These are phyloP conservation scores for Curvularia eragrostidis DNA, from an alignment of 2,329 filamentous ascomycete genomes.

Conservation along the genomic window DNA sequence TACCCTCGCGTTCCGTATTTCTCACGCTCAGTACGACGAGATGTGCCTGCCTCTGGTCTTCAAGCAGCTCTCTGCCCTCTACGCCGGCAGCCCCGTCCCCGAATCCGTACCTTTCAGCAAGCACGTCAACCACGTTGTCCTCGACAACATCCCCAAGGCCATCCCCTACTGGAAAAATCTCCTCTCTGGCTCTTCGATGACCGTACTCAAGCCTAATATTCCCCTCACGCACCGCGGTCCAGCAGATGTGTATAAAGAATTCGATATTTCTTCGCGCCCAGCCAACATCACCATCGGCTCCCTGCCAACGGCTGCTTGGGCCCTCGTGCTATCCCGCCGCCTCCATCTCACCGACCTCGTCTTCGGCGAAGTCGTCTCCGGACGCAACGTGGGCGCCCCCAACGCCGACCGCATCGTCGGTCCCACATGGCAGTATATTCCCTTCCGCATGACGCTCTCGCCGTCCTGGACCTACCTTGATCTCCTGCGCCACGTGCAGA, in stretches of 20 bases:
- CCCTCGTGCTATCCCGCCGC: constrained; percentile 65
- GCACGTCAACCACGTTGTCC: constrained; percentile 53
- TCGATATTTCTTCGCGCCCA: constrained; percentile 52
- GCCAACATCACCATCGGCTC: constrained; percentile 68
- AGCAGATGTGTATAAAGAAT: constrained; percentile 42
- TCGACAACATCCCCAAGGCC: constrained; percentile 54
- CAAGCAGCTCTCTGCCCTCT: constrained; percentile 65
- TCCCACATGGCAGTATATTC: constrained; percentile 72
- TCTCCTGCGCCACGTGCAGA: constrained; percentile 46
- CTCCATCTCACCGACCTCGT: constrained; percentile 63
- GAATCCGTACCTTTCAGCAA: constrained; percentile 54
- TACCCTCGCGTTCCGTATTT: constrained; percentile 67
- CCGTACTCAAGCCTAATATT: constrained; percentile 44
- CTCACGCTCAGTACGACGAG: constrained; percentile 73
- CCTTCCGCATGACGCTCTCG: constrained; percentile 65
- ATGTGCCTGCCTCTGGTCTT: constrained; percentile 70
- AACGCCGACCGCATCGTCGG: constrained; percentile 66
- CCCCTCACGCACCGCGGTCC: constrained; percentile 37
- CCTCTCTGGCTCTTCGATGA: constrained; percentile 62
- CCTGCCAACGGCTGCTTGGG: constrained; percentile 72
- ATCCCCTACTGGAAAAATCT: constrained; percentile 68
- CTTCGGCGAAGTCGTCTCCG: constrained; percentile 71
- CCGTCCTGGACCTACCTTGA: constrained; percentile 53
- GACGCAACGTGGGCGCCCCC: constrained; percentile 65
- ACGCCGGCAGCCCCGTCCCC: constrained; percentile 46